phyloP scores from a whole-genome alignment of 768 basidiomycete genomes.

The Crucibulum laeve region DNA sequence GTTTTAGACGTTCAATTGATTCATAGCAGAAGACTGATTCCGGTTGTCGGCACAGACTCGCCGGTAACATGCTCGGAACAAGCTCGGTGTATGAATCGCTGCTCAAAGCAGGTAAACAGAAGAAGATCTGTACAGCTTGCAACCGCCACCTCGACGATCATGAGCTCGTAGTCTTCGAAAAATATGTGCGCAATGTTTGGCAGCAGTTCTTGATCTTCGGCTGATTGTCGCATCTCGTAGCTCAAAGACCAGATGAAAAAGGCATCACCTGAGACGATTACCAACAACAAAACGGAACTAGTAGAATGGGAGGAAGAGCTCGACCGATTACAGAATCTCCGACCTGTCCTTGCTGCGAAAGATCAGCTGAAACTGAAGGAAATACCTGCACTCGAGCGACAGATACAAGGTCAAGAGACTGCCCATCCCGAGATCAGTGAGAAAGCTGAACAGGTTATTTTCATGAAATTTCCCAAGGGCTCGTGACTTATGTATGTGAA shows the following conservation, averaged over 20 bases:
- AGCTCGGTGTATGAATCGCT: slow-evolving; percentile 47
- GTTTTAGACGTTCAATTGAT: slow-evolving; percentile 8
- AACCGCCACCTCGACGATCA: slow-evolving; percentile 57
- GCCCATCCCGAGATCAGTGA: slow-evolving; percentile 47
- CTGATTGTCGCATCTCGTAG: slow-evolving; percentile 28
- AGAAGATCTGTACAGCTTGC: slow-evolving; percentile 75
- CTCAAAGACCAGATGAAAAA: slow-evolving; percentile 60
- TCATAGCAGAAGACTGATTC: neutral
- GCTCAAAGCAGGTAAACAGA: slow-evolving; percentile 52
- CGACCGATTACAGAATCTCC: slow-evolving; percentile 49
- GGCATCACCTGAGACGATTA: slow-evolving; percentile 41
- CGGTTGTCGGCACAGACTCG: slow-evolving; percentile 15
- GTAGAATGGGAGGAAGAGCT: slow-evolving; percentile 59
- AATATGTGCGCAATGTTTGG: slow-evolving; percentile 47
- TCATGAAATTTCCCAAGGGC: slow-evolving; percentile 1
- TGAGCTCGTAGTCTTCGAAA: slow-evolving; percentile 58
- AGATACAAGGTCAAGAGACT: slow-evolving; percentile 54
- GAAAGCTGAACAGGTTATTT: slow-evolving; percentile 59
- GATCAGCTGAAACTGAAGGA: slow-evolving; percentile 55
- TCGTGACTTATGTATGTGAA: slow-evolving; percentile 1
- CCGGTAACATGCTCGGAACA: slow-evolving; percentile 23
- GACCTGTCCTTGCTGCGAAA: slow-evolving; percentile 50
- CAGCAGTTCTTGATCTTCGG: slow-evolving; percentile 1
- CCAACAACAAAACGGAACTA: slow-evolving; percentile 42
- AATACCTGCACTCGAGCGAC: slow-evolving; percentile 61